phyloP scores from a whole-genome alignment of 2,329 filamentous ascomycete species.

The Fonsecaea monophora region DNA sequence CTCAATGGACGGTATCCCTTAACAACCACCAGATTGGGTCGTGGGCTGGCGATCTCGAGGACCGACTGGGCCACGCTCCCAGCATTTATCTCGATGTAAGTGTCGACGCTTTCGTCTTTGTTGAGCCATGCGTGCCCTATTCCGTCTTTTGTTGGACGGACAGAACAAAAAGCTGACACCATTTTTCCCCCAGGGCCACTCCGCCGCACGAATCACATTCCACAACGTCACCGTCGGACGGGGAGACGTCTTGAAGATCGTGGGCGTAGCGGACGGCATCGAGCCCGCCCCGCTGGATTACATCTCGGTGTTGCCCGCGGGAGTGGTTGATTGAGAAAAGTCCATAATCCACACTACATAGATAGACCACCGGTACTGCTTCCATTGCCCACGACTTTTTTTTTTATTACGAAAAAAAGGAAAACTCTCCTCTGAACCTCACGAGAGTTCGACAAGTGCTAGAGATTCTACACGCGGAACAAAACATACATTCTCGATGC shows the following conservation, averaged over 20 bases:
- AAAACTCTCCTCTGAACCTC: too few species aligned
- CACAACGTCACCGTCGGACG: constrained; percentile 55
- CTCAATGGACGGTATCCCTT: constrained; percentile 63
- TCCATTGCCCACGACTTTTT: not conserved
- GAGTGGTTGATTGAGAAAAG: constrained; percentile 59
- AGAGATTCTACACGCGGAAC: too few species aligned
- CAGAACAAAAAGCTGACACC: not conserved
- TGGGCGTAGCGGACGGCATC: constrained; percentile 64
- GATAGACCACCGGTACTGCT: too few species aligned
- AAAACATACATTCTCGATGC: too few species aligned
- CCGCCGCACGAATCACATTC: constrained; percentile 69
- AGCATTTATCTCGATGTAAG: constrained; percentile 13
- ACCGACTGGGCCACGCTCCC: constrained; percentile 64
- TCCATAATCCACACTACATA: too few species aligned
- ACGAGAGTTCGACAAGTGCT: too few species aligned
- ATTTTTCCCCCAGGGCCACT: constrained; percentile 65
- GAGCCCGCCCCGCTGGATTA: constrained; percentile 74
- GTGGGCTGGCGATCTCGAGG: constrained; percentile 68
- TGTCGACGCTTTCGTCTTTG: not conserved
- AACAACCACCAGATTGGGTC: constrained; percentile 59
- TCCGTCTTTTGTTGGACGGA: not conserved
- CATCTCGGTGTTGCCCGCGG: constrained; percentile 65
- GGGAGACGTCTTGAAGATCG: constrained; percentile 62
- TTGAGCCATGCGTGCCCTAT: not conserved
- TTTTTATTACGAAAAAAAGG: too few species aligned